phyloP scores from a whole-genome alignment of 78 protist genomes.

The Polysphondylium violaceum region DNA sequence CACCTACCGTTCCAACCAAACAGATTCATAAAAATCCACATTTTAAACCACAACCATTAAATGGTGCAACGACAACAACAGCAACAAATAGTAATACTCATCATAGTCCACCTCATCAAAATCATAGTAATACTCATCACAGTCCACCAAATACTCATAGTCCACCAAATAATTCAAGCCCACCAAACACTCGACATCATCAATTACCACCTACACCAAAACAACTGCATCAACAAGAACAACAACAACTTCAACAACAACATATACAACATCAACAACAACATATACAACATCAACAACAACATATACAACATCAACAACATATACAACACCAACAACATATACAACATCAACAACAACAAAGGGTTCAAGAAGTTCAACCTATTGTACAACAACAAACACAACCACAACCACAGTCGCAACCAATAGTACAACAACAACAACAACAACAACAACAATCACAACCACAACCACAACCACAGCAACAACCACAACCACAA shows the following conservation, averaged over 20 bases:
- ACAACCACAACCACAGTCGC: no score
- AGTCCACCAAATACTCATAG: not conserved
- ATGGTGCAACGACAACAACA: not conserved
- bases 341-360: not conserved
- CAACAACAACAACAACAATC: not conserved
- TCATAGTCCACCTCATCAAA: not conserved
- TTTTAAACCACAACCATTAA: not conserved
- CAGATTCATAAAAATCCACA: not conserved
- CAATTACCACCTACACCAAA: not conserved
- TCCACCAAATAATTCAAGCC: conserved; percentile 16
- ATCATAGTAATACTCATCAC: not conserved
- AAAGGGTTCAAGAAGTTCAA: conserved; percentile 1
- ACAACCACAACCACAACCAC: conserved; percentile 6
- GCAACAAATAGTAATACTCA: not conserved
- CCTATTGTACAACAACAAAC: not conserved
- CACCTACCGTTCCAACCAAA: not conserved
- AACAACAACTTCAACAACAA: not conserved
- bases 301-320: not conserved
- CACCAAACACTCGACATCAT: conserved; percentile 5
- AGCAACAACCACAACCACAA: conserved; percentile 34
- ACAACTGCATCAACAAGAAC: conserved; percentile 8
- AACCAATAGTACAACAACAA: not conserved
- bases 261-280: not conserved
- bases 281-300: not conserved
- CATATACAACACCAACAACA: not conserved